A percentile compares a stretch with the other conserved stretches of the same genome.
These are phyloP conservation scores for Chaetomium strumarium DNA, from an alignment of 2,329 filamentous ascomycete species.

Conservation along the genomic window DNA sequence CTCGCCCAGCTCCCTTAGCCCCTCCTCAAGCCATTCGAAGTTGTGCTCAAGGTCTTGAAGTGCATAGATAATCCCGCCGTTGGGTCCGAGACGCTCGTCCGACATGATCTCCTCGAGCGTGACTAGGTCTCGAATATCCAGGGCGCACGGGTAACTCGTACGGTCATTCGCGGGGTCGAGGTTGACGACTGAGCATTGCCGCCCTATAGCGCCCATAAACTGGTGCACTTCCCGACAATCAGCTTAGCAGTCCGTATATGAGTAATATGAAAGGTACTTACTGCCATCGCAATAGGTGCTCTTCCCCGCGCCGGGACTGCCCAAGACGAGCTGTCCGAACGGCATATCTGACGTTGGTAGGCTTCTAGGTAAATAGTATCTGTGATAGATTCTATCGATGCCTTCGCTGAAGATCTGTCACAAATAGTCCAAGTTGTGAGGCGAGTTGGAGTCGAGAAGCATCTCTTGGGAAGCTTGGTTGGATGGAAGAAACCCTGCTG, in stretches of 20 bases:
- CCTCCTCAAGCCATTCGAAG: constrained; percentile 82
- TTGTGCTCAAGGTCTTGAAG: constrained; percentile 94
- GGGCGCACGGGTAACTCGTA: constrained; percentile 78
- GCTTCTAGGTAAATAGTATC: neutral
- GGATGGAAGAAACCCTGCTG: too few species aligned
- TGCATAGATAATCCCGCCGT: constrained; percentile 87
- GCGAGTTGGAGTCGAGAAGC: neutral
- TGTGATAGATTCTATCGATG: neutral
- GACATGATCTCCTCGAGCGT: constrained; percentile 94
- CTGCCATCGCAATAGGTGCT: constrained; percentile 97
- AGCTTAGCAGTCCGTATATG: constrained; percentile 3
- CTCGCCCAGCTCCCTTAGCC: constrained; percentile 72
- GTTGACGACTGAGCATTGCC: constrained; percentile 92
- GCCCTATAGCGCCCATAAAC: constrained; percentile 91
- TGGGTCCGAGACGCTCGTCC: constrained; percentile 82
- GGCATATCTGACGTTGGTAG: constrained; percentile 39
- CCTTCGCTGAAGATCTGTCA: too few species aligned
- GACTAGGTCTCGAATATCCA: constrained; percentile 84
- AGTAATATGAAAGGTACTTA: constrained; percentile 35
- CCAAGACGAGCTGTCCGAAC: constrained; percentile 75
- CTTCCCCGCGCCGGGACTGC: constrained; percentile 93
- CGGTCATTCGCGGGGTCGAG: constrained; percentile 95
- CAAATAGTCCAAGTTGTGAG: neutral
- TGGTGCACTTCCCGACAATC: constrained; percentile 64
- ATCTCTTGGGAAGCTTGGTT: too few species aligned